phyloP scores from a whole-genome alignment of 257 asterid species.

The Scutellaria baicalensis region DNA sequence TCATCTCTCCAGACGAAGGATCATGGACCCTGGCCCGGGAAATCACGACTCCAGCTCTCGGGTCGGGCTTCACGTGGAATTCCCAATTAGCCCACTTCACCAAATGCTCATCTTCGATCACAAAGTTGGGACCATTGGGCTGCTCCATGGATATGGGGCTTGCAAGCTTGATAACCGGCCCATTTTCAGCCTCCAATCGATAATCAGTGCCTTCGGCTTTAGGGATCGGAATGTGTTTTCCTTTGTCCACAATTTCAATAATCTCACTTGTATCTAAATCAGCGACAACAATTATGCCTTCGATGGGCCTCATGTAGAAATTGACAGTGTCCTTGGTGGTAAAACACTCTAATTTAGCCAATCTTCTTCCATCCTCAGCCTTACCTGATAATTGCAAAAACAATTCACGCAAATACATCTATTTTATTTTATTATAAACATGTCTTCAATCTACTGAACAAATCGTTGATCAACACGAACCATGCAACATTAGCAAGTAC shows the following conservation, averaged over 20 bases:
- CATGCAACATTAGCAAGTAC: background rate
- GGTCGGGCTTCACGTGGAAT: constrained; percentile 86
- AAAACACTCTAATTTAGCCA: constrained; percentile 55
- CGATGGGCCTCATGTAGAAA: constrained; percentile 84
- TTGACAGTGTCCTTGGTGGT: constrained; percentile 48
- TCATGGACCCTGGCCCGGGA: constrained; percentile 63
- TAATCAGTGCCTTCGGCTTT: constrained; percentile 52
- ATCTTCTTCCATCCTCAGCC: constrained; percentile 54
- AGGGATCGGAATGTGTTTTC: constrained; percentile 66
- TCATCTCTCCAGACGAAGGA: constrained; percentile 49
- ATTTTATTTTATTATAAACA: too few species aligned
- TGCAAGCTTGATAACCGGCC: constrained; percentile 34
- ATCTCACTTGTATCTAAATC: constrained; percentile 50
- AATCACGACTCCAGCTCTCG: constrained; percentile 76
- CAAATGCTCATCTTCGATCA: constrained; percentile 49
- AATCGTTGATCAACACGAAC: background rate
- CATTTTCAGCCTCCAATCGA: constrained; percentile 17
- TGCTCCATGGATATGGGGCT: constrained; percentile 78
- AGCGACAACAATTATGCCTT: constrained; percentile 45
- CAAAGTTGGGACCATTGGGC: constrained; percentile 91
- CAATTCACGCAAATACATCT: background rate
- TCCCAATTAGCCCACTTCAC: constrained; percentile 99
- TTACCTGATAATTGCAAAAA: constrained; percentile 25
- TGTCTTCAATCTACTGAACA: too few species aligned
- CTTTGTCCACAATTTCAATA: constrained; percentile 40